Percentiles rank a stretch among this genome's conserved stretches.
Evolutionary conservation across 352 stramenopile species (phyloP).

Genomic region (Globisporangium ultimum): DNA sequence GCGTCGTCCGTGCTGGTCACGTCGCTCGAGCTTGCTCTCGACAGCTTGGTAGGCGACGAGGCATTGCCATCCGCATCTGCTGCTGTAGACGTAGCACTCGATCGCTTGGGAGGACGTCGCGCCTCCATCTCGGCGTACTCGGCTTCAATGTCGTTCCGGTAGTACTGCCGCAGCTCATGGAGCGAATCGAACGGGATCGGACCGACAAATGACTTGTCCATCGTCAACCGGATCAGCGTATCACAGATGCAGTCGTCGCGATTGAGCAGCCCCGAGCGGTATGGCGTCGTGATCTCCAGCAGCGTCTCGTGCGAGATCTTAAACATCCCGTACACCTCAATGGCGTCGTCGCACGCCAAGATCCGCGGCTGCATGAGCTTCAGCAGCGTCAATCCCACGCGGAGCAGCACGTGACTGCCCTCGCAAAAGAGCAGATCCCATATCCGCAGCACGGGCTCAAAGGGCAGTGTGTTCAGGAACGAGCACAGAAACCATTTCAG

Average conservation of each 20-base stretch:
- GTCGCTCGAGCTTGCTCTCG: no score
- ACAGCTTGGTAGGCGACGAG: no score
- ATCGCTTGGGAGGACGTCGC: constrained; percentile 14
- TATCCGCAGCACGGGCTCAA: constrained; percentile 86
- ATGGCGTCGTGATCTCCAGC: constrained; percentile 48
- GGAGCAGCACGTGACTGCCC: constrained; percentile 85
- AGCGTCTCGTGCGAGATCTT: constrained; percentile 70
- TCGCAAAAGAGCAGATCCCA: constrained; percentile 92
- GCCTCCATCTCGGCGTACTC: constrained; percentile 46
- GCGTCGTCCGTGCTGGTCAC: constrained; percentile 21
- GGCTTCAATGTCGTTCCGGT: constrained; percentile 52
- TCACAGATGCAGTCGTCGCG: constrained; percentile 84
- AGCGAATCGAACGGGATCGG: constrained; percentile 72
- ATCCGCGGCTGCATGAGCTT: constrained; percentile 74
- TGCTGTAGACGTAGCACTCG: neutral
- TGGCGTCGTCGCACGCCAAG: constrained; percentile 63
- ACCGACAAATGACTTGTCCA: constrained; percentile 81
- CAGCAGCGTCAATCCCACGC: constrained; percentile 81
- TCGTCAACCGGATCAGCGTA: constrained; percentile 69
- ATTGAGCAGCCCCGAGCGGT: constrained; percentile 54
- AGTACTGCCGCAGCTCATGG: constrained; percentile 66
- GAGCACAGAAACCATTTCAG: constrained; percentile 93
- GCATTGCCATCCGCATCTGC: neutral
- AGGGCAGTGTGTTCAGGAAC: constrained; percentile 90
- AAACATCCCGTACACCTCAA: constrained; percentile 85